These are phyloP conservation scores for Quercus wislizeni DNA, from an alignment of 306 rosid genomes.

Conservation along the genomic window DNA sequence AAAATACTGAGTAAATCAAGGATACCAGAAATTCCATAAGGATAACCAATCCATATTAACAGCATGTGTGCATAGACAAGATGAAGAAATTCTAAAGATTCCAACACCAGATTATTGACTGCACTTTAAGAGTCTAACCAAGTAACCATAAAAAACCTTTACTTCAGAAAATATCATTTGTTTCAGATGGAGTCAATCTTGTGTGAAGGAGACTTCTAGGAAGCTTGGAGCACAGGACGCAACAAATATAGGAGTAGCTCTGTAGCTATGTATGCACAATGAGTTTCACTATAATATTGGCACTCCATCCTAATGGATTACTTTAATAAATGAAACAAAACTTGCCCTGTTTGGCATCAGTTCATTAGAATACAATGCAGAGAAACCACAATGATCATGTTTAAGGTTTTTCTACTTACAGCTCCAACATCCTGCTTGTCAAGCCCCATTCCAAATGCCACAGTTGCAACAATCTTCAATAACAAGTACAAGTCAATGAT, in stretches of 20 bases:
- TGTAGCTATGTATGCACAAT: not conserved
- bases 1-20: slow-evolving; percentile 1
- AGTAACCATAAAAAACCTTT: not conserved
- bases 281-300: slow-evolving; percentile 13
- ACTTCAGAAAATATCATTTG: not conserved
- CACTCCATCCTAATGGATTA: slow-evolving; percentile 11
- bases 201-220: not conserved
- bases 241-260: not conserved
- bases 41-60: slow-evolving; percentile 1
- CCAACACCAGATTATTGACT: not conserved
- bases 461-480: slow-evolving; percentile 91
- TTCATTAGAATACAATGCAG: slow-evolving; percentile 20
- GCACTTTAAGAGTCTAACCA: not conserved
- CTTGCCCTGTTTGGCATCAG: slow-evolving; percentile 18
- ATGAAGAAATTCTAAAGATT: slow-evolving; percentile 5
- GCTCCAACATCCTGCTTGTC: slow-evolving; percentile 94
- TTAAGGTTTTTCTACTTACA: slow-evolving; percentile 51
- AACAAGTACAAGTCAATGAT: slow-evolving; percentile 28
- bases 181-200: not conserved
- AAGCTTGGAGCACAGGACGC: not conserved
- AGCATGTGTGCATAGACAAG: slow-evolving; percentile 17
- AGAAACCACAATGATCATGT: slow-evolving; percentile 20
- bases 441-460: slow-evolving; percentile 99
- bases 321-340: not conserved
- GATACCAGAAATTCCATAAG: not conserved